Evolutionary conservation across 164 flowering plant genomes (phyloP).

Genomic region (Tinospora cordifolia): DNA sequence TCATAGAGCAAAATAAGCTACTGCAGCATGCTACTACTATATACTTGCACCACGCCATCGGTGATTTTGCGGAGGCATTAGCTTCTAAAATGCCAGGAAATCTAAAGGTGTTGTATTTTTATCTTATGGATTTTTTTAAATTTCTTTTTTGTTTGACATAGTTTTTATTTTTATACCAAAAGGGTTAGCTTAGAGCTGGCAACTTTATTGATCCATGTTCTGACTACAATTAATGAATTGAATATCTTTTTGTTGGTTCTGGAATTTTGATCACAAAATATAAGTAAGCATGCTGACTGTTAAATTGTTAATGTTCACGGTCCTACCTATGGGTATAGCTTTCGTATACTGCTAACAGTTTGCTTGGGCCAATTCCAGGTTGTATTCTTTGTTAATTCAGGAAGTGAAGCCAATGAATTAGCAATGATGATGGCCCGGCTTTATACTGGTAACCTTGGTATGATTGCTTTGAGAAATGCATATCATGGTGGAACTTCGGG

Average conservation of each 20-base stretch:
- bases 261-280: not conserved
- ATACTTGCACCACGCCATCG: slow-evolving; percentile 88
- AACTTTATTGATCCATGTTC: too few species aligned
- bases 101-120: slow-evolving; percentile 50
- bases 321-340: not conserved
- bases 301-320: not conserved
- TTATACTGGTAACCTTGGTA: slow-evolving; percentile 73
- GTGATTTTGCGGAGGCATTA: slow-evolving; percentile 88
- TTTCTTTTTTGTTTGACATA: too few species aligned
- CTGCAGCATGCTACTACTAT: slow-evolving; percentile 96
- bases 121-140: not conserved
- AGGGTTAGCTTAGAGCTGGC: too few species aligned
- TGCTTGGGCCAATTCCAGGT: slow-evolving; percentile 42
- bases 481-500: slow-evolving; percentile 92
- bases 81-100: slow-evolving; percentile 97
- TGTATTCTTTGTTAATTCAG: slow-evolving; percentile 92
- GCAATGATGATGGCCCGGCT: slow-evolving; percentile 97
- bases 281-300: not conserved
- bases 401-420: slow-evolving; percentile 93
- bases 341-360: not conserved
- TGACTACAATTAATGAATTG: not conserved
- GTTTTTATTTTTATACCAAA: too few species aligned
- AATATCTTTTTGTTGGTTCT: not conserved
- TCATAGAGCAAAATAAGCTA: slow-evolving; percentile 78
- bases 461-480: slow-evolving; percentile 96